Conservation (phyloP, 495 filamentous ascomycete genomes). For the Platismatia glauca region DNA sequence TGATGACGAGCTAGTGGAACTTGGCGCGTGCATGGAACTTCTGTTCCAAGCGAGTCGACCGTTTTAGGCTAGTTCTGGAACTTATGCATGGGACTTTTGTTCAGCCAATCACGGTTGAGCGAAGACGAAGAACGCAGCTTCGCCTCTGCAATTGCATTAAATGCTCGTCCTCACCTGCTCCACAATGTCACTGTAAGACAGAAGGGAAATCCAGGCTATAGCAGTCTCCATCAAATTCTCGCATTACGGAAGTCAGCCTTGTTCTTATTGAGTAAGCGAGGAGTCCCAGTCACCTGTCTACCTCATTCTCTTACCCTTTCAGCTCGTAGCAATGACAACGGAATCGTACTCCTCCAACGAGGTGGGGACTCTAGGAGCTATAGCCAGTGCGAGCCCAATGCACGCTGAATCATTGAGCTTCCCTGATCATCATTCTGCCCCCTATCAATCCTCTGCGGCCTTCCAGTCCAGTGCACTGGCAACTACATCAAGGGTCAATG, state of each 20-base stretch:
- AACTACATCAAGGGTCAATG: background rate
- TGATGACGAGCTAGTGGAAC: background rate
- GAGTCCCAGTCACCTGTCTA: too few species aligned
- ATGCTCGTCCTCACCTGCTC: too few species aligned
- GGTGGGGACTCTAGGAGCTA: too few species aligned
- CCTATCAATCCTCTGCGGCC: background rate
- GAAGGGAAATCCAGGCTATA: too few species aligned
- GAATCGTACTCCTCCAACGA: too few species aligned
- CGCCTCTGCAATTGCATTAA: background rate
- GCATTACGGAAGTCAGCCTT: too few species aligned
- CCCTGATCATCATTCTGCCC: background rate
- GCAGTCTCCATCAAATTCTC: too few species aligned
- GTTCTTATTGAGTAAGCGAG: too few species aligned
- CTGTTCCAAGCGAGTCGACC: background rate
- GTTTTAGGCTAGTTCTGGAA: background rate
- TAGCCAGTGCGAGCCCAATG: background rate
- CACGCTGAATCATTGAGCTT: background rate
- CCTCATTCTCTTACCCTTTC: too few species aligned
- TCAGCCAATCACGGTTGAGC: background rate
- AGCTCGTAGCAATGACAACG: too few species aligned
- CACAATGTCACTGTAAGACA: too few species aligned
- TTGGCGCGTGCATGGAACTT: background rate
- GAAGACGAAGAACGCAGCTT: background rate
- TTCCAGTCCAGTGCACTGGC: background rate
- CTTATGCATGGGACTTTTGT: slow-evolving; percentile 12